phyloP scores from a whole-genome alignment of 768 basidiomycete genomes.

The Crucibulum laeve region DNA sequence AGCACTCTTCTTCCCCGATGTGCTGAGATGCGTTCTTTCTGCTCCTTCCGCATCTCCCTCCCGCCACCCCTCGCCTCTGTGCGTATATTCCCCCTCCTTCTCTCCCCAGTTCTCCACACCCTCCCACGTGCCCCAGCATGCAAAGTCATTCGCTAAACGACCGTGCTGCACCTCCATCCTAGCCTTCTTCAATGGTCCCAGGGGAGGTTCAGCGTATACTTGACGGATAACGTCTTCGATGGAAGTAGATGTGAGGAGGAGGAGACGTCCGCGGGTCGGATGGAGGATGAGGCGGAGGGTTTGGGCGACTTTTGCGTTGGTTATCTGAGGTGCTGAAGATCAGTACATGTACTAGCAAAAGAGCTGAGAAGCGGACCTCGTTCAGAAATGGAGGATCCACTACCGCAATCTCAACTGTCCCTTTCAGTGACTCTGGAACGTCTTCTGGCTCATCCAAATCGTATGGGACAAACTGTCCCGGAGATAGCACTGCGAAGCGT shows the following conservation, averaged over 20 bases:
- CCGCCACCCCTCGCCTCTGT: too few relatives aligned
- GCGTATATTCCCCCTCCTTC: conserved; percentile 12
- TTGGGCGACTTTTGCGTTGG: conserved; percentile 31
- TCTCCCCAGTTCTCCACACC: conserved; percentile 29
- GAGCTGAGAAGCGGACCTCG: conserved; percentile 24
- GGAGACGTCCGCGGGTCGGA: conserved; percentile 28
- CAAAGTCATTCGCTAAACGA: conserved; percentile 37
- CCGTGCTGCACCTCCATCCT: conserved; percentile 30
- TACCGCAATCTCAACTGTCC: conserved; percentile 31
- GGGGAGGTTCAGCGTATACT: conserved; percentile 29
- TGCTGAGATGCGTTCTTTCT: too few relatives aligned
- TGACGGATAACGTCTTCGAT: conserved; percentile 26
- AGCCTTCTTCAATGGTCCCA: conserved; percentile 32
- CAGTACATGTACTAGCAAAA: background rate
- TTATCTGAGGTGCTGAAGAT: conserved; percentile 20
- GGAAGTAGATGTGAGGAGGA: conserved; percentile 36
- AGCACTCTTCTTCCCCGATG: too few relatives aligned
- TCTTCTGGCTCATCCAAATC: conserved; percentile 39
- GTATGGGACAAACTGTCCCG: conserved; percentile 34
- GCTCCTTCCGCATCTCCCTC: too few relatives aligned
- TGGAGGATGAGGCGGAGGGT: conserved; percentile 36
- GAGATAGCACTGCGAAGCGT: conserved; percentile 35
- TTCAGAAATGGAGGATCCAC: conserved; percentile 45
- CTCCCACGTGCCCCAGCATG: conserved; percentile 39
- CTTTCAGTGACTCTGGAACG: conserved; percentile 27